Evolutionary conservation across 192 early-diverging fungal species (phyloP), one percentile per base, ranked within the genome.

Genomic region (Coemansia aciculifera): DNA sequence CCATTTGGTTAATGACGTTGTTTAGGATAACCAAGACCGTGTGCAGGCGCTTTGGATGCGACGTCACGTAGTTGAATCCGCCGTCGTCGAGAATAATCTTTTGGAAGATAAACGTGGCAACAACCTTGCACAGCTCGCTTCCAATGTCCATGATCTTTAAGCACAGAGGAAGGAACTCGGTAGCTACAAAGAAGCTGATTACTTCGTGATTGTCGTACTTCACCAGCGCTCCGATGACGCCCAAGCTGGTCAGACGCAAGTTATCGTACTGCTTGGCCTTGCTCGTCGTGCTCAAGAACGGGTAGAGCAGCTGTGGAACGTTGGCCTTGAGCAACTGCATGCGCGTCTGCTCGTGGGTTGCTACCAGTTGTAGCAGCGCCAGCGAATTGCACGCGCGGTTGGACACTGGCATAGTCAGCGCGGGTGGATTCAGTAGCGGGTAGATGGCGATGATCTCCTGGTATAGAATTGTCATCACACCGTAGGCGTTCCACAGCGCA

Each of bases 91-190:
- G 78, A 27, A 99, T 86, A 31, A 99, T 98, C 67, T 97, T 94
- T 79, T 99, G 96, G 40, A 99, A 95, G 66, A 99, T 97, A 81
- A 99, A 98, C 27, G 96, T 99, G n/a, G 97, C 97, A 38, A 99
- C 97, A 32, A 95, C 96, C 73, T 99, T 99, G 64, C 93, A 96
- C 40, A 98, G 88, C 72, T 99, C 97, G 70, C 88, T 91, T 38
- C 97, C 97, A 64, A 92, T 94, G 73, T 99, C 97, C 94, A 99
- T 97, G 69, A 99, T 99, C 66, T 96, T 90, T n/a, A 99, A 83
- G 74, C 95, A 98, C 19, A 99, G 88, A 1, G 97, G 97, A 66
- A 99, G 91, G 67, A 99, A 98, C 84, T 99, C 97, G 37, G 97
- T 98, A 19, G 92, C 92, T 4, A 99, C 85, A 63, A 99, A 85